Percentiles rank a stretch among this genome's conserved stretches.
These are phyloP conservation scores for Venturia nashicola DNA, from an alignment of 2,329 filamentous ascomycete species.

Conservation along the genomic window DNA sequence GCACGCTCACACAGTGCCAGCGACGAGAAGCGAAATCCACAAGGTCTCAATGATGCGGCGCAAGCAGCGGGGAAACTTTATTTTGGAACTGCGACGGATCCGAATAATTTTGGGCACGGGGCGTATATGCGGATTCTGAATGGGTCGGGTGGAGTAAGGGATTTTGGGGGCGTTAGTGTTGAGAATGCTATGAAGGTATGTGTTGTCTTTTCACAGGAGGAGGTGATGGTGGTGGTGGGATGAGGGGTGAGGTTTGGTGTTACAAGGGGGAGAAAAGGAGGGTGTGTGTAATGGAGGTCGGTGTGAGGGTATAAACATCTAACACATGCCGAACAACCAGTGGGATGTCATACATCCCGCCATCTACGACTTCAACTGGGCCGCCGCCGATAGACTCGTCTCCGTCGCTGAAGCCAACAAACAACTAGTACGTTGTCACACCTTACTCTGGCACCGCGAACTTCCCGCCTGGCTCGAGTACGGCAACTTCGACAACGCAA, in stretches of 20 bases:
- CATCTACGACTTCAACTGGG: constrained; percentile 43
- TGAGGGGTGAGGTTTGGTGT: background rate
- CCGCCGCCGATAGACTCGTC: constrained; percentile 45
- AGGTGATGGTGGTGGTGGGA: background rate
- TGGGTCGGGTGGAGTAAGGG: background rate
- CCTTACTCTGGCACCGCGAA: constrained; percentile 7
- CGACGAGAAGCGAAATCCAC: background rate
- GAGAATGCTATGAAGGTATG: constrained; percentile 10
- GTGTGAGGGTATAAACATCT: background rate
- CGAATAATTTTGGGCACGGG: background rate
- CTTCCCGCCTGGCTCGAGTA: constrained; percentile 6
- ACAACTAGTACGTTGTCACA: constrained; percentile 50
- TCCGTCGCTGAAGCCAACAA: constrained; percentile 44
- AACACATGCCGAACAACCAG: background rate
- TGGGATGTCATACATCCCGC: constrained; percentile 46
- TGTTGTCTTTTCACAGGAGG: background rate
- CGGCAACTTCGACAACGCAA: background rate
- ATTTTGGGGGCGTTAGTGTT: constrained; percentile 9
- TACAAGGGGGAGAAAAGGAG: too few species aligned
- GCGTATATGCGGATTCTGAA: background rate
- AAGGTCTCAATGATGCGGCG: constrained; percentile 5
- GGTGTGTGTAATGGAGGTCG: too few species aligned
- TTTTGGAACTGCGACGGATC: constrained; percentile 10
- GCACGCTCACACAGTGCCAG: too few species aligned
- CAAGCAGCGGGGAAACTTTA: constrained; percentile 6